Evolutionary conservation across 371 early-diverging fungal genomes (phyloP).

Genomic region (Apophysomyces sp.): DNA sequence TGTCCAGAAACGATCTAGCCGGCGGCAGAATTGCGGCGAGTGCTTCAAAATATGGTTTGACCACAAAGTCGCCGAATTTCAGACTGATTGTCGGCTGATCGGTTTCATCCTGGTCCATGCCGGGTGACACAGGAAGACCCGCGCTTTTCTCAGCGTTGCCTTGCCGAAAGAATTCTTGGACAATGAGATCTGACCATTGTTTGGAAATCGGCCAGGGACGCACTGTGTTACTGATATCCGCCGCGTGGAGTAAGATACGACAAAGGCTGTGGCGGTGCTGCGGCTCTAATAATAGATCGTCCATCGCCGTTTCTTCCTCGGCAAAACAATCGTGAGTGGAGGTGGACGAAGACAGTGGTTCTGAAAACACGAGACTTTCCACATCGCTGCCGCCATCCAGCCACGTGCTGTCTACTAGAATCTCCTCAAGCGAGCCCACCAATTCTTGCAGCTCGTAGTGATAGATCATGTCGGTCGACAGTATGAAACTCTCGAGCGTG

Average conservation of each 20-base stretch:
- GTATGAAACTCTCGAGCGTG: conserved; percentile 12
- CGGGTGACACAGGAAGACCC: conserved; percentile 77
- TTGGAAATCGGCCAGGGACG: conserved; percentile 83
- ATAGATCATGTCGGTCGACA: conserved; percentile 21
- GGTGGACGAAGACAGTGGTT: not conserved
- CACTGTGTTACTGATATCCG: conserved; percentile 88
- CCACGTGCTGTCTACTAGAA: not conserved
- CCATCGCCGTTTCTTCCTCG: not conserved
- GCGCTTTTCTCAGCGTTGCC: conserved; percentile 80
- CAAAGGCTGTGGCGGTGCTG: conserved; percentile 59
- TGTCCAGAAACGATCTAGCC: conserved; percentile 31
- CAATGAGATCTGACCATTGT: conserved; percentile 86
- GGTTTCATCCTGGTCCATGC: conserved; percentile 79
- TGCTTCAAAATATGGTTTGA: conserved; percentile 77
- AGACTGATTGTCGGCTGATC: conserved; percentile 76
- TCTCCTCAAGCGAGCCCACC: conserved; percentile 7
- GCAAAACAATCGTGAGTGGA: not conserved
- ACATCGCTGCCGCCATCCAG: not conserved
- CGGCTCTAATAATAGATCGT: conserved; percentile 19
- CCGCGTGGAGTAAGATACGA: conserved; percentile 78
- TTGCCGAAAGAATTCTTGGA: conserved; percentile 84
- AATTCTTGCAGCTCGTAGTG: conserved; percentile 17
- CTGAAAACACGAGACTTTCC: not conserved
- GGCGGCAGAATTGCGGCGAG: conserved; percentile 70
- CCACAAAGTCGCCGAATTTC: conserved; percentile 80